phyloP scores from a whole-genome alignment of 371 early-diverging fungal genomes.

The Actinomucor elegans region DNA sequence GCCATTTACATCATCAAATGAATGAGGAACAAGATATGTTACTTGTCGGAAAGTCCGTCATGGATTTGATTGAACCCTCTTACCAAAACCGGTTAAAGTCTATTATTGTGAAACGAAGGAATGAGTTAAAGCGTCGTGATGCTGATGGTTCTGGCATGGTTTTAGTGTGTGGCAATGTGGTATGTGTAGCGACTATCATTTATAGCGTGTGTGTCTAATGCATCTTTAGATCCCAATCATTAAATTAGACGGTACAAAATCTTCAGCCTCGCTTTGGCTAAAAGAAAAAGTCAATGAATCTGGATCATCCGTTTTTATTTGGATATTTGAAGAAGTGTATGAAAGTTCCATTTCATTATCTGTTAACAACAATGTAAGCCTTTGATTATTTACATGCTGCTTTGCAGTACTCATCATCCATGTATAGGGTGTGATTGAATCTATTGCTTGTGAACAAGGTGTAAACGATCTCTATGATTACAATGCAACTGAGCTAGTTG shows the following conservation, averaged over 20 bases:
- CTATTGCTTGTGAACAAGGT: conserved; percentile 42
- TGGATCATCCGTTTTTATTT: conserved; percentile 60
- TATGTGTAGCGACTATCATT: conserved; percentile 23
- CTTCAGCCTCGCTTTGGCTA: conserved; percentile 69
- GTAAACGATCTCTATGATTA: conserved; percentile 60
- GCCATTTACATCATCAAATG: conserved; percentile 30
- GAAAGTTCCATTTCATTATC: conserved; percentile 49
- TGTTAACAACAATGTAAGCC: conserved; percentile 42
- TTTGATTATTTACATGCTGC: conserved; percentile 33
- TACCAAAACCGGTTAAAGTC: conserved; percentile 53
- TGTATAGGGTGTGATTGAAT: too few relatives aligned
- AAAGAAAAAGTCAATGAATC: conserved; percentile 58
- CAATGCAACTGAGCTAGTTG: conserved; percentile 45
- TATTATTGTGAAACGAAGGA: conserved; percentile 37
- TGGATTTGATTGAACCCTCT: conserved; percentile 57
- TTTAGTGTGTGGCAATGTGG: conserved; percentile 69
- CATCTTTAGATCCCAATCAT: conserved; percentile 59
- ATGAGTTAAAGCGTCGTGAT: conserved; percentile 23
- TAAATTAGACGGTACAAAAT: conserved; percentile 57
- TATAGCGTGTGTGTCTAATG: neutral
- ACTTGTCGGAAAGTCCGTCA: conserved; percentile 52
- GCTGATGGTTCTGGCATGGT: conserved; percentile 26
- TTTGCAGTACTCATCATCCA: conserved; percentile 24
- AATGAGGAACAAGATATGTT: conserved; percentile 4
- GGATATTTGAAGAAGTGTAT: conserved; percentile 73